Evolutionary conservation across 768 basidiomycete genomes (phyloP).

Genomic region (Russula sp.): DNA sequence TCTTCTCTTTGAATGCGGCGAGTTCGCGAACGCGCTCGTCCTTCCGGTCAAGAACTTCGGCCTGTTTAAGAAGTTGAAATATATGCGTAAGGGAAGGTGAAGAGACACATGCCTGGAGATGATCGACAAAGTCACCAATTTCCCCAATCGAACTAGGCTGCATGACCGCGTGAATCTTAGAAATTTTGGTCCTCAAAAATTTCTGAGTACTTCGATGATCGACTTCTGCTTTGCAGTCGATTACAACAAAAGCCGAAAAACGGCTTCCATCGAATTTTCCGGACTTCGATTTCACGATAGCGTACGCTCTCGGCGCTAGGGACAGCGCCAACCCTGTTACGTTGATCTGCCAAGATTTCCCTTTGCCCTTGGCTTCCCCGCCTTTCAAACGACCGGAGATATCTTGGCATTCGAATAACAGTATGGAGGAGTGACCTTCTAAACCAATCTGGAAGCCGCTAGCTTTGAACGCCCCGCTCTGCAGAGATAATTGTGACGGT

Average conservation of each 20-base stretch:
- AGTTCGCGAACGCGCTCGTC: constrained; percentile 75
- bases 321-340: constrained; percentile 79
- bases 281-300: constrained; percentile 33
- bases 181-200: constrained; percentile 51
- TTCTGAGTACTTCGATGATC: constrained; percentile 19
- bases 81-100: constrained; percentile 5
- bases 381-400: constrained; percentile 59
- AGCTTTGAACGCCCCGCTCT: constrained; percentile 56
- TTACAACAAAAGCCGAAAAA: constrained; percentile 75
- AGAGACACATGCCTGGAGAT: constrained; percentile 55
- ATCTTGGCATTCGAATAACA: constrained; percentile 71
- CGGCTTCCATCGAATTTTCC: constrained; percentile 51
- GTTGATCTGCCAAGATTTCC: constrained; percentile 53
- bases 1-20: constrained; percentile 78
- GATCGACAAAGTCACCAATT: constrained; percentile 82
- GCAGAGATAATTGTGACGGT: constrained; percentile 22
- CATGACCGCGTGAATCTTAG: constrained; percentile 87
- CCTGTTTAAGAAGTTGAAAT: constrained; percentile 37
- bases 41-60: constrained; percentile 66
- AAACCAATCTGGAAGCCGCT: constrained; percentile 77
- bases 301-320: constrained; percentile 54
- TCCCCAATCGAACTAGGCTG: constrained; percentile 90
- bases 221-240: constrained; percentile 53
- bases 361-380: constrained; percentile 32
- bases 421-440: constrained; percentile 64